Evolutionary conservation across 345 rosid genomes (phyloP), one percentile per base, ranked within the genome.

Genomic region (Rhizophora apiculata): DNA sequence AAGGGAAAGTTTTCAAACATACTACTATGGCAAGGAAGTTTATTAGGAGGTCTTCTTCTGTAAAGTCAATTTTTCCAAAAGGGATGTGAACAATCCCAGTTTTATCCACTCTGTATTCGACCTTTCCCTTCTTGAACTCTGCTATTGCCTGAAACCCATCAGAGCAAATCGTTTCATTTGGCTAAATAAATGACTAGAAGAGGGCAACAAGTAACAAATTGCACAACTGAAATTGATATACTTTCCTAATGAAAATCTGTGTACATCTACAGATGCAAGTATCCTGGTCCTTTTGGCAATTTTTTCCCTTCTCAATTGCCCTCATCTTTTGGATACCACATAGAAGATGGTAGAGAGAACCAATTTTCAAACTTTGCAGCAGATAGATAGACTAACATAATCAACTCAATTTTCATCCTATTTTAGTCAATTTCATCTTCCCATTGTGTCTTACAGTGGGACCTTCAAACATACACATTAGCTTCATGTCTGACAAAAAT

Each of bases 81-180:
- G 94, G 90, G 64, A 95, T 83, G 82, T 92, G 99, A 70, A 95
- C 99, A 68, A 95, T 92, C 55, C 99, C 99, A 36, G 99, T 90
- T 84, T 95, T 95, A 82, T 95, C 98, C 36, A 96, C 98, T 68
- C 97, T 88, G 73, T 77, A 95, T 78, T 92, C 97, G 24, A 95
- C 92, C 73, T 95, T 92, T 8, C 99, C 99, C 82, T 86, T 84
- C 82, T 92, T 92, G 87, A 92, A 95, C 81, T 95, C 99, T 60
- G 84, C 89, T 78, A 95, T 89, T 57, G 98, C 99, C 99, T 95
- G 91, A 61, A 76, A 74, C 29, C 70, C 61, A 68, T 27, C 24
- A 15, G 46, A 68, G 48, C 8, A 21, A 37, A 67, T 1, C 6
- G 22, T 46, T 21, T 63, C 67, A 39, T 63, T 22, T 32, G 24